phyloP scores from a whole-genome alignment of 148 eudicot species.

The Suaeda aralocaspica region DNA sequence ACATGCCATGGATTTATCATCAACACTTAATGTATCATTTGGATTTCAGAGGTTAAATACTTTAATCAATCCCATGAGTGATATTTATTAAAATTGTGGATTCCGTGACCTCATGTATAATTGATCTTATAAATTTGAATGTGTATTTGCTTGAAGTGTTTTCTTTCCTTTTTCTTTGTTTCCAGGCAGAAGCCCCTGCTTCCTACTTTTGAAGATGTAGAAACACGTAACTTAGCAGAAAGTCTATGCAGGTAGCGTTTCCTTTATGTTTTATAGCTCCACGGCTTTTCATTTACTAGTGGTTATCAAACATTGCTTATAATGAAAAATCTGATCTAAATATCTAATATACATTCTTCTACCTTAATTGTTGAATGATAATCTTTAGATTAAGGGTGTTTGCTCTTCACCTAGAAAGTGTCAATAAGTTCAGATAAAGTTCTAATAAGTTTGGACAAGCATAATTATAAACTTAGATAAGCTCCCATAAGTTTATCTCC shows the following conservation, averaged over 20 bases:
- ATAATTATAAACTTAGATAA: too few relatives aligned
- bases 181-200: constrained; percentile 86
- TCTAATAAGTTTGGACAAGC: too few relatives aligned
- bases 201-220: constrained; percentile 89
- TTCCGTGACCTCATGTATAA: background rate
- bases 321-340: background rate
- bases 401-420: too few relatives aligned
- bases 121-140: background rate
- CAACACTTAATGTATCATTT: background rate
- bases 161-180: constrained; percentile 18
- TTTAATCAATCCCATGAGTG: background rate
- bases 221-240: constrained; percentile 87
- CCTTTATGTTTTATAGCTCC: background rate
- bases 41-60: too few relatives aligned
- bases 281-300: background rate
- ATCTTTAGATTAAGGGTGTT: too few relatives aligned
- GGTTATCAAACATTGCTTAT: background rate
- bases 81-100: background rate
- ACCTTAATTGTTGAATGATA: too few relatives aligned
- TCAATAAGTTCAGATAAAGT: too few relatives aligned
- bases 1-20: background rate
- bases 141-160: background rate
- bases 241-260: constrained; percentile 70
- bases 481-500: too few relatives aligned
- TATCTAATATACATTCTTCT: too few relatives aligned